A percentile compares a stretch with the other conserved stretches of the same genome.
These are phyloP conservation scores for Terfezia boudieri DNA, from an alignment of 495 filamentous ascomycete genomes.

Conservation along the genomic window DNA sequence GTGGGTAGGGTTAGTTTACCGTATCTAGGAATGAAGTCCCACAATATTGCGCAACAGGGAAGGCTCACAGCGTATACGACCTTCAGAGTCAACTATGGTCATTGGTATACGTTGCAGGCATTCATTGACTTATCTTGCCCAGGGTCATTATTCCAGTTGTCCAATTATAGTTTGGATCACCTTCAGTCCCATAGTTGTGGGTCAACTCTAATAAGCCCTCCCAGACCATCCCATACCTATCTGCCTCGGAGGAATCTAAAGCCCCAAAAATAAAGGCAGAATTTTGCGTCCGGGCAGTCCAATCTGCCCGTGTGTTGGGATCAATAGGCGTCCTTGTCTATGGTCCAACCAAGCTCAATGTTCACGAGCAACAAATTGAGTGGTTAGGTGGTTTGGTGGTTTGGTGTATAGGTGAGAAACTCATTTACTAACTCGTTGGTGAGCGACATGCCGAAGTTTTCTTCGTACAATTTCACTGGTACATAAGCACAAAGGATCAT, in stretches of 20 bases:
- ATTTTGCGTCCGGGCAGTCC: slow-evolving; percentile 50
- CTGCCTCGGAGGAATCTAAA: slow-evolving; percentile 41
- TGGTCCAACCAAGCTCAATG: neutral
- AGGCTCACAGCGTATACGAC: slow-evolving; percentile 32
- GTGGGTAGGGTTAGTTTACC: neutral
- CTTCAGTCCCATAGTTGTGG: slow-evolving; percentile 92
- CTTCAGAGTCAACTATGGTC: neutral
- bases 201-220: slow-evolving; percentile 82
- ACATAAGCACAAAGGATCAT: neutral
- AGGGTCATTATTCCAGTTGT: slow-evolving; percentile 71
- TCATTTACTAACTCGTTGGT: slow-evolving; percentile 44
- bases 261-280: slow-evolving; percentile 69
- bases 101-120: too few relatives aligned
- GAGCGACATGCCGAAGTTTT: slow-evolving; percentile 72
- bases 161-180: slow-evolving; percentile 60
- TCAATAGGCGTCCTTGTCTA: neutral
- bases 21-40: too few relatives aligned
- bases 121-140: too few relatives aligned
- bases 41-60: too few relatives aligned
- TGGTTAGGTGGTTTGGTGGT: too few relatives aligned
- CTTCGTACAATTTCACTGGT: slow-evolving; percentile 62
- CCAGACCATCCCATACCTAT: slow-evolving; percentile 37
- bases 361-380: too few relatives aligned
- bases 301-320: slow-evolving; percentile 1
- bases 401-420: too few relatives aligned